Base-by-base conservation (phyloP, 148 eudicot genomes). In the Fagopyrum tataricum region DNA sequence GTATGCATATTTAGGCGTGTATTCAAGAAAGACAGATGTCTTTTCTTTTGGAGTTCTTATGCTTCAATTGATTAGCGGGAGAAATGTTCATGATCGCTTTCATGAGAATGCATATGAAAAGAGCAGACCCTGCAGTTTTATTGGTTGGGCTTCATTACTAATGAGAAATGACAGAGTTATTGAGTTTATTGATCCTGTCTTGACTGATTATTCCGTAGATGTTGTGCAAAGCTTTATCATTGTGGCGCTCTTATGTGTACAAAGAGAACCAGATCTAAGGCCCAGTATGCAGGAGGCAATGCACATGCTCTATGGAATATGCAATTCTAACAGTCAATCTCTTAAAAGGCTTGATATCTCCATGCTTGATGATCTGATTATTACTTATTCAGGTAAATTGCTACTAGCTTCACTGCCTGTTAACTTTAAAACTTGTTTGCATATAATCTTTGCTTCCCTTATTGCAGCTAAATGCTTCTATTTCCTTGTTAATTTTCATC, bases 1-100 rank as follows among this genome's bases (percentile, higher is more conserved):
- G 18, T 55, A 55, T 21, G 2, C 11, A 7, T 6, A 55, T 4
- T 0, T 90, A 41, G 71, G 91, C n/a, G 20, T 17, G 8, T 52
- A 52, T 55, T 6, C 61, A 15, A 11, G 21, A 5, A 55, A 55
- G 61, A 10, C 9, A 24, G 61, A 55, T 21, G 61, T 55, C 3
- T 55, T 18, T 55, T 7, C 26, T 55, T 20, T 55, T 20, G 61
- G 61, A 55, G 61, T 55, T 9, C 3, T 21, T 8, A 55, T 55
- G 61, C 61, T 55, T 55, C 24, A 55, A 55, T 18, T 55, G 24
- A 55, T 55, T 20, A 55, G 61, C 21, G 61, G 61, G 11, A 55
- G 61, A 55, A 11, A 8, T 24, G 24, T 6, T 1, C 2, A 31
- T 31, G 37, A 3, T 31, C 37, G 2, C 7, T 55, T 31, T 31